A percentile compares a stretch with the other conserved stretches of the same genome.
These are phyloP conservation scores for Rubroboletus pulcherrimus DNA, from an alignment of 768 basidiomycete genomes.

Conservation along the genomic window DNA sequence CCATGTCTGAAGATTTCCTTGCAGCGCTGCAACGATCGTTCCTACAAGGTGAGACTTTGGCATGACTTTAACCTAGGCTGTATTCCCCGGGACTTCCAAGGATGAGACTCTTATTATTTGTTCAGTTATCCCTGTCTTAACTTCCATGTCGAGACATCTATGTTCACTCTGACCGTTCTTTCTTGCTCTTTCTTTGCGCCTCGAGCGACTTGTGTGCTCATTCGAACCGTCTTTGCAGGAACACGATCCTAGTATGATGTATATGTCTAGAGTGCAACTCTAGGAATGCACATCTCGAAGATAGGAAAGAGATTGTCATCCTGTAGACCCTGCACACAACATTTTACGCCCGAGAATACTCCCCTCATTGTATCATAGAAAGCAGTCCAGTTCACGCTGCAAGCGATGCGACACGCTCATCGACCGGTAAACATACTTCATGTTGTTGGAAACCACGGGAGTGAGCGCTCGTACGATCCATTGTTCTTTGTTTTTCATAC, in stretches of 20 bases:
- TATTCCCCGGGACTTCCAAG: not conserved
- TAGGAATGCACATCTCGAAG: not conserved
- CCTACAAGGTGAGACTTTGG: not conserved
- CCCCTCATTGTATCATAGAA: not conserved
- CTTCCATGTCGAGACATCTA: constrained; percentile 19
- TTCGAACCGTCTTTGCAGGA: not conserved
- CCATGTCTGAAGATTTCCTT: too few relatives aligned
- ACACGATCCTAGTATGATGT: too few relatives aligned
- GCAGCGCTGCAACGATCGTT: not conserved
- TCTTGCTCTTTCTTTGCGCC: not conserved
- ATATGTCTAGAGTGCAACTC: not conserved
- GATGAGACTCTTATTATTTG: constrained; percentile 18
- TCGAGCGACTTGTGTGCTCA: not conserved
- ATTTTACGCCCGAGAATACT: not conserved
- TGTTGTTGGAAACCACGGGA: not conserved
- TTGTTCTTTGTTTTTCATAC: not conserved
- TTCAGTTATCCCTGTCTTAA: constrained; percentile 34
- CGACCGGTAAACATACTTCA: not conserved
- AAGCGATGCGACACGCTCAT: not conserved
- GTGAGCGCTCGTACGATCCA: too few relatives aligned
- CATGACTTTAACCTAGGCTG: too few relatives aligned
- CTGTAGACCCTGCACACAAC: not conserved
- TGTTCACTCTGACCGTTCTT: not conserved
- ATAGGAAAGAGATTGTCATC: not conserved
- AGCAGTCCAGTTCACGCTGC: not conserved